These are phyloP conservation scores for Lotmaria passim DNA, from an alignment of 208 protist genomes.

Conservation along the genomic window DNA sequence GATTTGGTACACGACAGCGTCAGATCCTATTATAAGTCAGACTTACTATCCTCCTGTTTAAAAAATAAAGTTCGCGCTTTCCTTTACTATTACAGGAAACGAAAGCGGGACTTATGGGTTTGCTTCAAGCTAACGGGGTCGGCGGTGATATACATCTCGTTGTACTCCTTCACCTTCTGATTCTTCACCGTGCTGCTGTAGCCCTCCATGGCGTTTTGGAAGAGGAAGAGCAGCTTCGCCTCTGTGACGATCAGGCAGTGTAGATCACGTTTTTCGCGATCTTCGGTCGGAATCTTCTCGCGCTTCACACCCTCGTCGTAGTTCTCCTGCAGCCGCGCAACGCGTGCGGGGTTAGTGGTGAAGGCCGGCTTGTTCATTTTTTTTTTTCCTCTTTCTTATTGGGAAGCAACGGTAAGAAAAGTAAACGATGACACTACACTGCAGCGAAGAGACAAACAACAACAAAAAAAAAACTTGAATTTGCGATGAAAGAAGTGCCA, in stretches of 20 bases:
- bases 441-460: background rate
- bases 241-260: constrained; percentile 46
- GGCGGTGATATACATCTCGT: constrained; percentile 38
- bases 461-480: background rate
- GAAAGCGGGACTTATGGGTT: constrained; percentile 30
- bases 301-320: constrained; percentile 77
- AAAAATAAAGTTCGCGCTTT: background rate
- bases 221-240: constrained; percentile 76
- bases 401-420: constrained; percentile 11
- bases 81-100: constrained; percentile 34
- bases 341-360: constrained; percentile 66
- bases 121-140: constrained; percentile 23
- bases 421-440: constrained; percentile 6
- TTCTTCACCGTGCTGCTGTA: constrained; percentile 70
- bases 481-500: background rate
- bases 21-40: too few species aligned
- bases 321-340: constrained; percentile 75
- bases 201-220: constrained; percentile 75
- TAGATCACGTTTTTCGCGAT: constrained; percentile 66
- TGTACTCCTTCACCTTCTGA: constrained; percentile 62
- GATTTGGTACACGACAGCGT: too few species aligned
- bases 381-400: constrained; percentile 17
- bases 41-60: too few species aligned
- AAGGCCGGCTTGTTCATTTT: constrained; percentile 70
- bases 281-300: constrained; percentile 51